Conservation (phyloP, 2,329 filamentous ascomycete genomes). For the Penicillium sp. region DNA sequence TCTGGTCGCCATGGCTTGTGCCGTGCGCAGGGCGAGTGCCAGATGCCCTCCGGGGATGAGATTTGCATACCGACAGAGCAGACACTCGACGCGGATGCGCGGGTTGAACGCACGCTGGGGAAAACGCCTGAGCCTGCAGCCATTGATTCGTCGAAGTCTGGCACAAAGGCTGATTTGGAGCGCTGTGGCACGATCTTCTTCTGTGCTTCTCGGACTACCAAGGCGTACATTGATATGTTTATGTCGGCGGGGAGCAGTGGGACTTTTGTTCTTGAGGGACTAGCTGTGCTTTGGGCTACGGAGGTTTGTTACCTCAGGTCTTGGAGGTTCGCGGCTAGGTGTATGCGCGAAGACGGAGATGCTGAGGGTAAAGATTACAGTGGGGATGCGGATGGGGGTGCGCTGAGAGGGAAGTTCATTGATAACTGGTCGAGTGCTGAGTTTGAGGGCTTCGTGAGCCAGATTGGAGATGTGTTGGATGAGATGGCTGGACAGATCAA, state of each 20-base stretch:
- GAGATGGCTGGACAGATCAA: conserved; percentile 50
- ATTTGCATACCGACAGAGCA: conserved; percentile 11
- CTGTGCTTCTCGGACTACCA: conserved; percentile 49
- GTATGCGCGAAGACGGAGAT: conserved; percentile 32
- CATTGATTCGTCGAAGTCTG: neutral
- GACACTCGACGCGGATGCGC: neutral
- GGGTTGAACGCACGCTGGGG: neutral
- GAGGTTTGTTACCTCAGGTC: conserved; percentile 66
- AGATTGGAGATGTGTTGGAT: conserved; percentile 59
- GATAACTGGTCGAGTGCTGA: conserved; percentile 67
- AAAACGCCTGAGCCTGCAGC: neutral
- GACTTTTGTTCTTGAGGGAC: conserved; percentile 63
- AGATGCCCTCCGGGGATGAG: conserved; percentile 18
- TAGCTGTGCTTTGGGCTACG: conserved; percentile 76
- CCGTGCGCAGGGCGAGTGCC: conserved; percentile 22
- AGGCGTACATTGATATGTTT: conserved; percentile 61
- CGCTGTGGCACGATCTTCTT: conserved; percentile 27
- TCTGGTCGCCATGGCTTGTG: conserved; percentile 15
- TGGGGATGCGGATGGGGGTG: conserved; percentile 66
- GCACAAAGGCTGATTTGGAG: conserved; percentile 1
- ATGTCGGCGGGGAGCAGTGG: conserved; percentile 57
- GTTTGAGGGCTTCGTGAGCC: conserved; percentile 62
- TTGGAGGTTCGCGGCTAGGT: conserved; percentile 51
- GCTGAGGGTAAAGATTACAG: conserved; percentile 13
- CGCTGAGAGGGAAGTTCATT: conserved; percentile 65